These are phyloP conservation scores for Obelidium mucronatum DNA, from an alignment of 192 early-diverging fungal species.

Conservation along the genomic window DNA sequence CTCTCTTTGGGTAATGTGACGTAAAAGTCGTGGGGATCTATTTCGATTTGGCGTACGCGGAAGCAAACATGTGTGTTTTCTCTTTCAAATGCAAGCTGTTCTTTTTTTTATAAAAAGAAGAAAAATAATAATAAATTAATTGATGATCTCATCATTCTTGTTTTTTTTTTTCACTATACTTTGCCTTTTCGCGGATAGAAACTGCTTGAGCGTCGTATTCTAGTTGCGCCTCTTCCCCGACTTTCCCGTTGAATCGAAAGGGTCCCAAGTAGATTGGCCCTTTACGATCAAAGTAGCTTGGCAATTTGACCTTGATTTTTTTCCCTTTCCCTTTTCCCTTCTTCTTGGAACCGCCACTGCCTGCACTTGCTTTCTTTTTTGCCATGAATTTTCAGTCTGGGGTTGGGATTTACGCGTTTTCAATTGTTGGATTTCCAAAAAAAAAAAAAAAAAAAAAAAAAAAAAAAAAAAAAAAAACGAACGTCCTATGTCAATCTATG, in stretches of 20 bases:
- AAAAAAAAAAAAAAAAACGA: too few species aligned
- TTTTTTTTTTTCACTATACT: neutral
- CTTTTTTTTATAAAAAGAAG: too few species aligned
- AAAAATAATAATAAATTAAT: neutral
- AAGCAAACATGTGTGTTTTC: constrained; percentile 31
- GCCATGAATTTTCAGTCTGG: too few species aligned
- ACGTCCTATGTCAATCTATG: too few species aligned
- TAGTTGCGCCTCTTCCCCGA: constrained; percentile 16
- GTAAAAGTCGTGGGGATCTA: constrained; percentile 33
- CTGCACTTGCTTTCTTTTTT: too few species aligned
- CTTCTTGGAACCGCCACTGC: too few species aligned
- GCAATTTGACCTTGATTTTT: neutral
- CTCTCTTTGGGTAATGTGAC: constrained; percentile 28
- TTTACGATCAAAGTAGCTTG: constrained; percentile 6
- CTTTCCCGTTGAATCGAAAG: constrained; percentile 23
- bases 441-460: too few species aligned
- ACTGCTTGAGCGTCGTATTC: constrained; percentile 7
- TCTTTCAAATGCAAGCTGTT: constrained; percentile 22
- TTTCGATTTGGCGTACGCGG: constrained; percentile 37
- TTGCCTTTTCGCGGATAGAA: constrained; percentile 20
- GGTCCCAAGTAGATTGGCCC: neutral
- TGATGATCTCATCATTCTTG: too few species aligned
- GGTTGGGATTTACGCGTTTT: too few species aligned
- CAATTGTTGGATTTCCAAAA: too few species aligned
- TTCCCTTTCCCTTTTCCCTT: constrained; percentile 28